Evolutionary conservation across 768 basidiomycete species (phyloP), one percentile per base, ranked within the genome.

Genomic region (Candolleomyces efflorescens): DNA sequence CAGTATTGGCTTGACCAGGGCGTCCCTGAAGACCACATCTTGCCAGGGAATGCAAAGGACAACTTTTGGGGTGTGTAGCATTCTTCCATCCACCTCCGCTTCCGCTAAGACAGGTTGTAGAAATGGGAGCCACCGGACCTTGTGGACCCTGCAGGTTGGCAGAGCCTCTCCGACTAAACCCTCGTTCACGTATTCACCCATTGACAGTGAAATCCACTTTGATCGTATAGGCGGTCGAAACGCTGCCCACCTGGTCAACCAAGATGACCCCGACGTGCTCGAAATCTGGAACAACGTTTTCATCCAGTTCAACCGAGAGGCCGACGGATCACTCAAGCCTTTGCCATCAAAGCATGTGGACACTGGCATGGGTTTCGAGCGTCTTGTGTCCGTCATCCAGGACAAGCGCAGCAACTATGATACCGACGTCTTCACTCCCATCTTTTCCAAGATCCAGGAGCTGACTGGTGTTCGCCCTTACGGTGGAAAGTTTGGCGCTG

Each of bases 251-350:
- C 85, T 97, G 48, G 97, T 99, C 63, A 98, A 99, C 71, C 81
- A 87, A 64, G 97, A 99, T 69, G 97, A 98, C 68, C 94, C 97
- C 1, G 87, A 95, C 61, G 97, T 99, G 7, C 82, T 99, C 58
- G 94, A 96, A 73, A 95, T 99, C 63, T 99, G 97, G 97, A 99
- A 99, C 78, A 98, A 97, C 69, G 97, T 99, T 56, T 99, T 98
- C 70, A 98, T 99, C 68, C 95, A 98, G 67, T 99, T 90, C 78
- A 98, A 99, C 70, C 90, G 97, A 48, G 96, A 98, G 71, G 82
- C 85, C 45, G 90, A 95, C 57, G 89, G 90, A 41, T 84, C 86
- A 18, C 81, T 99, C 15, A 85, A 82, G 53, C 59, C 82, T 0
- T 82, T 99, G 13, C 97, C 97, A 23, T 84, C 87, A 32, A 94